Evolutionary conservation across 306 rosid genomes (phyloP).

Genomic region (Inga leiocalycina): DNA sequence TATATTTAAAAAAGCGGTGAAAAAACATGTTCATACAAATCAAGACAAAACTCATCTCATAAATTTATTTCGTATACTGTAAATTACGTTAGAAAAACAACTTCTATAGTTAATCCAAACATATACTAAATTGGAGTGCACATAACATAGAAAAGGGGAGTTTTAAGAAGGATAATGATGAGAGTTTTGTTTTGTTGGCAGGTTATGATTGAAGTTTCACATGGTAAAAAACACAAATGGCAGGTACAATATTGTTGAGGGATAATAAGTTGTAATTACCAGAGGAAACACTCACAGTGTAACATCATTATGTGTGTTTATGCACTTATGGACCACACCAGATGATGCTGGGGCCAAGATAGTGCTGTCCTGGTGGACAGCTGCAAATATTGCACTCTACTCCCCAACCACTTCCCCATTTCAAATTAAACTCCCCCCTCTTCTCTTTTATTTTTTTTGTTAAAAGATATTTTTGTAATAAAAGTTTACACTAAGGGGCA

Average conservation of each 20-base stretch:
- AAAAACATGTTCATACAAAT: no score
- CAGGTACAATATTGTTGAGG: background rate
- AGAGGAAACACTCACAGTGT: background rate
- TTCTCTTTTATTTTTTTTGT: no score
- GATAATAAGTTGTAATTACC: background rate
- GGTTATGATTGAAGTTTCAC: background rate
- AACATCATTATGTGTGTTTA: background rate
- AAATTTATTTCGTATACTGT: no score
- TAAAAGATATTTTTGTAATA: no score
- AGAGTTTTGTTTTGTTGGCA: background rate
- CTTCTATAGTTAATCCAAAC: no score
- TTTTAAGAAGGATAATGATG: background rate
- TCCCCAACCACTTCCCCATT: background rate
- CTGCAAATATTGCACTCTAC: background rate
- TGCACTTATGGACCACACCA: background rate
- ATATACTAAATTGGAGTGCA: background rate
- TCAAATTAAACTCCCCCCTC: background rate
- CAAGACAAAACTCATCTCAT: no score
- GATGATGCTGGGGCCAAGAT: background rate
- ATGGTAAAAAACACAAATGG: background rate
- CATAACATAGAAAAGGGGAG: background rate
- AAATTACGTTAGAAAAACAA: no score
- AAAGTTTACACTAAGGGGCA: accelerated
- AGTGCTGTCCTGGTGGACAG: background rate
- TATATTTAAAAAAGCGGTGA: no score